Percentiles rank a stretch among this genome's conserved stretches.
Evolutionary conservation across 805 yeast genomes (phyloP).

Genomic region (Pichia nakasei): DNA sequence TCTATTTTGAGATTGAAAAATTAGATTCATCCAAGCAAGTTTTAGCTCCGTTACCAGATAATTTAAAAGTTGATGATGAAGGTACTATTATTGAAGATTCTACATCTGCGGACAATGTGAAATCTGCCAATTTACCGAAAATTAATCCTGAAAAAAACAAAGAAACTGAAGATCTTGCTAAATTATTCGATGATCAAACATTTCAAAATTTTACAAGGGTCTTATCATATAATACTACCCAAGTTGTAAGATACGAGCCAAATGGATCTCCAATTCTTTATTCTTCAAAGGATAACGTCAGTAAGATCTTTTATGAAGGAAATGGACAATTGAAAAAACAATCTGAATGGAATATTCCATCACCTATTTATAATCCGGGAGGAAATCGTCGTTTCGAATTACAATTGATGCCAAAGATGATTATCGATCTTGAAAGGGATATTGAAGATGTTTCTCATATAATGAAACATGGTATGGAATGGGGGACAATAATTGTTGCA

Average conservation of each 20-base stretch:
- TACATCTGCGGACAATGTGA: slow-evolving; percentile 1
- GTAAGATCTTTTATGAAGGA: slow-evolving; percentile 30
- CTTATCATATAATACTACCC: slow-evolving; percentile 75
- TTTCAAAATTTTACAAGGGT: slow-evolving; percentile 73
- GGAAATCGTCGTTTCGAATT: slow-evolving; percentile 64
- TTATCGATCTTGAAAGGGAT: slow-evolving; percentile 60
- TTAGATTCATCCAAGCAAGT: slow-evolving; percentile 41
- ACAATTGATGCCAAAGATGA: slow-evolving; percentile 91
- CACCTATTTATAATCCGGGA: slow-evolving; percentile 52
- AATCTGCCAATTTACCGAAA: slow-evolving; percentile 15
- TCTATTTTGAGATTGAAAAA: slow-evolving; percentile 67
- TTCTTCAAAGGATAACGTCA: slow-evolving; percentile 49
- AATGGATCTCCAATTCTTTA: slow-evolving; percentile 74
- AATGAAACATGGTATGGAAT: slow-evolving; percentile 74
- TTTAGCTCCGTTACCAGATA: slow-evolving; percentile 37
- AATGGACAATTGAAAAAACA: slow-evolving; percentile 18
- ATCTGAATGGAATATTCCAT: slow-evolving; percentile 36
- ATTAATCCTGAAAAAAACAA: slow-evolving; percentile 9
- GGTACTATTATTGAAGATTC: slow-evolving; percentile 9
- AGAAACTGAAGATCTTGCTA: slow-evolving; percentile 40
- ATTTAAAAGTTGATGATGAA: slow-evolving; percentile 10
- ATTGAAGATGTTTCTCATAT: slow-evolving; percentile 33
- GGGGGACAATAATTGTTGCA: slow-evolving; percentile 89
- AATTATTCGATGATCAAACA: slow-evolving; percentile 59
- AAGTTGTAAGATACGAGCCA: slow-evolving; percentile 76